Evolutionary conservation across 352 stramenopile genomes (phyloP).

Genomic region (Pythium oligandrum): DNA sequence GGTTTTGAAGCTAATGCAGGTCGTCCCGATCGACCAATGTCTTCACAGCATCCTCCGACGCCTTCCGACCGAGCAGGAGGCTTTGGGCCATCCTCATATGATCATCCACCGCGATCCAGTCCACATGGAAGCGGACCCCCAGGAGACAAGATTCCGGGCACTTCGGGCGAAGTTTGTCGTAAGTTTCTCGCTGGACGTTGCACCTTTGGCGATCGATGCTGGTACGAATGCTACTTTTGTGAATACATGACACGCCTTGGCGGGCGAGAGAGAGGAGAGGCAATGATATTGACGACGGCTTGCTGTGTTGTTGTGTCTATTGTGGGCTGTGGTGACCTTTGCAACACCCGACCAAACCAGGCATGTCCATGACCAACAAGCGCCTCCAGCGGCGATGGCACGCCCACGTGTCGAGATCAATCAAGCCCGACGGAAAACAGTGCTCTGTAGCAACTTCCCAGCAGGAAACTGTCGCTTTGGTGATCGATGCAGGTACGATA

Average conservation of each 20-base stretch:
- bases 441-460: constrained; percentile 73
- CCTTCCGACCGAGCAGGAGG: no score
- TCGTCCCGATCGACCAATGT: no score
- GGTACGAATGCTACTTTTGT: constrained; percentile 35
- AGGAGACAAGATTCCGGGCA: constrained; percentile 31
- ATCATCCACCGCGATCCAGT: no score
- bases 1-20: no score
- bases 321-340: no score
- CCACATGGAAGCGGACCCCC: no score
- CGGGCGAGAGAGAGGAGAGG: no score
- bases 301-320: constrained; percentile 1
- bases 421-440: constrained; percentile 61
- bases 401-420: constrained; percentile 29
- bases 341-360: constrained; percentile 13
- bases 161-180: constrained; percentile 62
- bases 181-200: constrained; percentile 68
- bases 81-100: no score
- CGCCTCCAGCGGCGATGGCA: constrained; percentile 3
- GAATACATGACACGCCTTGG: constrained; percentile 5
- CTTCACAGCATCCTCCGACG: no score
- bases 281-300: background rate
- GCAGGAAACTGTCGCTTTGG: constrained; percentile 73
- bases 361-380: constrained; percentile 50
- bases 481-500: constrained; percentile 77
- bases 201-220: constrained; percentile 78